A percentile compares a stretch with the other conserved stretches of the same genome.
Evolutionary conservation across 2,329 filamentous ascomycete species (phyloP).

Genomic region (Nigrospora sphaerica): DNA sequence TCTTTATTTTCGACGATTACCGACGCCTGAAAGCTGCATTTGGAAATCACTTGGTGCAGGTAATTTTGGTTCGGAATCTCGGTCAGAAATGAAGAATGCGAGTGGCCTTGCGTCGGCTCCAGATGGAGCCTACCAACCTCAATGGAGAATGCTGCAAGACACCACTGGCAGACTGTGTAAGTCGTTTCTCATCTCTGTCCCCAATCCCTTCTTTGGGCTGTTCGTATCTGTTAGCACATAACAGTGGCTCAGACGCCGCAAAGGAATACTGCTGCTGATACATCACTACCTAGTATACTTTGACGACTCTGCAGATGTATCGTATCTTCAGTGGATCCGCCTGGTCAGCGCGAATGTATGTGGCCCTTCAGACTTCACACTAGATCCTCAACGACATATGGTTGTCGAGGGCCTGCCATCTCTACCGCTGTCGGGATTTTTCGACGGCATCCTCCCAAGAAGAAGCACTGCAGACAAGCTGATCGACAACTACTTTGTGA

Average conservation of each 20-base stretch:
- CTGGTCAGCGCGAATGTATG: constrained; percentile 49
- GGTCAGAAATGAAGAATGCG: constrained; percentile 28
- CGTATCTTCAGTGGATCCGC: constrained; percentile 54
- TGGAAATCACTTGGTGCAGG: constrained; percentile 9
- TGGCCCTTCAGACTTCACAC: constrained; percentile 50
- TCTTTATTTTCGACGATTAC: too few species aligned
- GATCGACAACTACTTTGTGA: constrained; percentile 53
- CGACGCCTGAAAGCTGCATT: not conserved
- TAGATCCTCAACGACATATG: constrained; percentile 48
- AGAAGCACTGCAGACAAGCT: constrained; percentile 45
- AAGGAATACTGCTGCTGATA: too few species aligned
- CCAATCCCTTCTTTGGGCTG: too few species aligned
- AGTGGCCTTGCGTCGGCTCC: constrained; percentile 44
- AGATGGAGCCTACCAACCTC: constrained; percentile 44
- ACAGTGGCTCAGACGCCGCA: too few species aligned
- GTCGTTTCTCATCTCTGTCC: constrained; percentile 15
- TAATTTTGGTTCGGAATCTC: constrained; percentile 22
- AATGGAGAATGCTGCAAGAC: constrained; percentile 50
- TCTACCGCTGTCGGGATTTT: constrained; percentile 34
- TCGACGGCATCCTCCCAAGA: constrained; percentile 50
- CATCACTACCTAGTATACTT: constrained; percentile 35
- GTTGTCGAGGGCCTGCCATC: constrained; percentile 47
- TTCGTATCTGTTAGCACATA: too few species aligned
- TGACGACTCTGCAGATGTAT: constrained; percentile 55
- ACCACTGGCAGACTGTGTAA: constrained; percentile 47